Conservation (phyloP, 192 early-diverging fungal species). For the Ramicandelaber brevisporus region DNA sequence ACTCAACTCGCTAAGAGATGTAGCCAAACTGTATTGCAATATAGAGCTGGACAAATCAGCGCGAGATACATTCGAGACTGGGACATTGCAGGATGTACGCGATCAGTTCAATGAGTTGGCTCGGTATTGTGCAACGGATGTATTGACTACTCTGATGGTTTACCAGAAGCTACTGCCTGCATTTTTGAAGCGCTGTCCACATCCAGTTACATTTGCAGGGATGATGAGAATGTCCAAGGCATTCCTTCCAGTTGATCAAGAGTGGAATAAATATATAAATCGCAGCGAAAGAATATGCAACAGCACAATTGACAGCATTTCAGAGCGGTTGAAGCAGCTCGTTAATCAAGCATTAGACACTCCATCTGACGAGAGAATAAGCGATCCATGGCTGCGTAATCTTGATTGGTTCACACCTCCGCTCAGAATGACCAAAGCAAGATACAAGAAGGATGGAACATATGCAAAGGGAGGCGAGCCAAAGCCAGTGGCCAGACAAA, state of each 20-base stretch:
- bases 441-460: conserved; percentile 7
- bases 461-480: conserved; percentile 21
- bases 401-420: conserved; percentile 43
- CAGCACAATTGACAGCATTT: conserved; percentile 23
- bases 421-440: conserved; percentile 15
- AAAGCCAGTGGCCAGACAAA: conserved; percentile 7
- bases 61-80: conserved; percentile 26
- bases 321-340: conserved; percentile 8
- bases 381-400: conserved; percentile 65
- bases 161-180: conserved; percentile 37
- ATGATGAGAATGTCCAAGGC: conserved; percentile 67
- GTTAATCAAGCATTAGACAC: conserved; percentile 15
- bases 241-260: conserved; percentile 53
- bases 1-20: conserved; percentile 51
- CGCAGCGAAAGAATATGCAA: conserved; percentile 23
- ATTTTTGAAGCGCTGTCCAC: conserved; percentile 64
- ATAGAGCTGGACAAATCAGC: conserved; percentile 34
- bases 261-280: conserved; percentile 50
- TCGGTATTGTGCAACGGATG: conserved; percentile 76
- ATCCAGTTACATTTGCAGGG: conserved; percentile 81
- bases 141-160: conserved; percentile 42
- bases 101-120: conserved; percentile 36
- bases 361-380: too few species aligned
- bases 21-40: conserved; percentile 52
- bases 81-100: conserved; percentile 28